phyloP scores from a whole-genome alignment of 352 stramenopile genomes.

The Sclerospora graminicola region DNA sequence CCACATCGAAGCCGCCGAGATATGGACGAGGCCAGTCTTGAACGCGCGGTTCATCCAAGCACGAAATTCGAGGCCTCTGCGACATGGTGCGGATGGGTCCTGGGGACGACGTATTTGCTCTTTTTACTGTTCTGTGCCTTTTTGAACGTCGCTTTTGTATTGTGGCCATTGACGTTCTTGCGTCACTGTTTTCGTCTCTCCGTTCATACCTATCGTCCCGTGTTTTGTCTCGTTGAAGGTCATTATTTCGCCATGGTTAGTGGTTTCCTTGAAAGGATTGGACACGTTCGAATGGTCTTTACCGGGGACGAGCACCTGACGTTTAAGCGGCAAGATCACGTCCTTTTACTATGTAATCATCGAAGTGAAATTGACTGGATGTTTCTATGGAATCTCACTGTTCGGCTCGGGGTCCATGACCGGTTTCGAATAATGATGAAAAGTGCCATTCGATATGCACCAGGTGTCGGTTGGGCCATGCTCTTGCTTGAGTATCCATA shows the following conservation, averaged over 20 bases:
- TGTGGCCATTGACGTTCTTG: constrained; percentile 46
- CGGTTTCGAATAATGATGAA: constrained; percentile 78
- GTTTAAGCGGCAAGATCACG: constrained; percentile 33
- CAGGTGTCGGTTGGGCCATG: constrained; percentile 57
- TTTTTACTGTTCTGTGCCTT: constrained; percentile 41
- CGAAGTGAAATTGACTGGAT: constrained; percentile 78
- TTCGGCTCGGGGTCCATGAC: constrained; percentile 57
- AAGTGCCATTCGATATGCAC: constrained; percentile 44
- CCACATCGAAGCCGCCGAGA: no score
- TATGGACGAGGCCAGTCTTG: no score
- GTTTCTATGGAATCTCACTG: constrained; percentile 67
- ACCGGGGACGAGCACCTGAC: constrained; percentile 37
- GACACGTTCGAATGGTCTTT: constrained; percentile 47
- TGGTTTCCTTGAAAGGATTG: constrained; percentile 43
- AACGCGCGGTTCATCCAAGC: constrained; percentile 33
- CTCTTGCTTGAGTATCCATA: constrained; percentile 64
- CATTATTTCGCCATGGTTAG: constrained; percentile 53
- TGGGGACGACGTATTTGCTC: constrained; percentile 34
- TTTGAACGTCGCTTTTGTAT: constrained; percentile 47
- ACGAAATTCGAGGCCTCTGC: constrained; percentile 32
- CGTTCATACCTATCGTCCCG: constrained; percentile 14
- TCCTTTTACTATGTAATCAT: constrained; percentile 68
- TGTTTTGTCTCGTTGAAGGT: constrained; percentile 31
- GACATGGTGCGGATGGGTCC: constrained; percentile 30
- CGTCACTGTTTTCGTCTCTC: constrained; percentile 17